Conservation (phyloP, 2,329 filamentous ascomycete genomes). For the Paraphoma sp. region DNA sequence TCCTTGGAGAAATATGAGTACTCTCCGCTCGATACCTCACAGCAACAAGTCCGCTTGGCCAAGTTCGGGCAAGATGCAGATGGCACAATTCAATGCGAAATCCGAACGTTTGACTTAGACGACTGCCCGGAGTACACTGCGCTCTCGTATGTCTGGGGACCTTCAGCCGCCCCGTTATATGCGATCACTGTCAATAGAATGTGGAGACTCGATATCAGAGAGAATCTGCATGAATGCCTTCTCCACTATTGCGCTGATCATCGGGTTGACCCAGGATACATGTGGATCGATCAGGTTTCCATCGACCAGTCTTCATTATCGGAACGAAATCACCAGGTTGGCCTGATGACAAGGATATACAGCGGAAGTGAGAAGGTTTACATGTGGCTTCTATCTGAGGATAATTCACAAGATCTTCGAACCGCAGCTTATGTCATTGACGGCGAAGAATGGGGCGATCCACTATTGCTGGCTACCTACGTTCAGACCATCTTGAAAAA, state of each 20-base stretch:
- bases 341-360: background rate
- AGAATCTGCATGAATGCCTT: background rate
- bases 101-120: background rate
- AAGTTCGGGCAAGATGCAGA: background rate
- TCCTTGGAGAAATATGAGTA: background rate
- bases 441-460: too few species aligned
- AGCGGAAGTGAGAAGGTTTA: background rate
- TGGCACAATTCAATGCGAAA: background rate
- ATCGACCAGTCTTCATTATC: background rate
- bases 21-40: background rate
- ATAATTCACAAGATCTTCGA: too few species aligned
- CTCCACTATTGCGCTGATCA: background rate
- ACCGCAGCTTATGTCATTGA: too few species aligned
- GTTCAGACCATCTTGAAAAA: background rate
- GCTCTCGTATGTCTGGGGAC: background rate
- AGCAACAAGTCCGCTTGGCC: background rate
- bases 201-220: background rate
- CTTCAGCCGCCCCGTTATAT: background rate
- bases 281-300: background rate
- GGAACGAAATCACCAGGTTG: background rate
- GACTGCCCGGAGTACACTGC: background rate
- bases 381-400: background rate
- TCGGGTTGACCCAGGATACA: too few species aligned
- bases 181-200: background rate
- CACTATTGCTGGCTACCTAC: too few species aligned